Base-by-base conservation (phyloP, 345 rosid genomes). In the Leavenworthia alabamica region DNA sequence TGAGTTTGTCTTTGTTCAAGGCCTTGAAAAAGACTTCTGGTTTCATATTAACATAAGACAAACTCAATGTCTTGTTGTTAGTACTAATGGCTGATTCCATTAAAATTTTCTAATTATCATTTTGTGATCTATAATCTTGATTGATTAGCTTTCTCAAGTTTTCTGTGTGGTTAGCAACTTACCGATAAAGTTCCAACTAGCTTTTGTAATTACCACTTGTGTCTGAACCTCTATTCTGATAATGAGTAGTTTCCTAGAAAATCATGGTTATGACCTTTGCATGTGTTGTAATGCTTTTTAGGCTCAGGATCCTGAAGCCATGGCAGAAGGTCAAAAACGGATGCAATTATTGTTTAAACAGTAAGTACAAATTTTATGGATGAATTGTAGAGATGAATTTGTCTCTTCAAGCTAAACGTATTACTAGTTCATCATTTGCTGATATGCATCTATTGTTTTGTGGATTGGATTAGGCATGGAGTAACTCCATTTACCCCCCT, bases 401-500 rank as follows among this genome's bases (percentile, higher is more conserved):
- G 6, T 20, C 29, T 41, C 40, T 52, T 42, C 19, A 44, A n/a
- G 14, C 14, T 32, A 22, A 22, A 44, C 11, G 19, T 46, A 56
- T 51, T 29, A 35, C 22, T 29, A 27, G 46, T 7, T 56, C 16
- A 33, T 33, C 16, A 0, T 65, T 59, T 17, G 6, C 43, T 72
- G 71, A 65, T 51, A 32, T 47, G 22, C 7, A 4, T 41, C 19
- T 45, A 63, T 33, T 60, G 36, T 33, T 28, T 37, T 8, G 15
- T 68, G 61, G 51, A 50, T 49, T 31, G 37, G 33, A 75, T 61
- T 78, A 83, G 93, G 47, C 71, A 75, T 80, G 89, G 89, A 17
- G 79, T 81, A 73, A 71, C 66, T 71, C 82, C 85, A 19, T 72
- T 86, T 57, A 78, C 89, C 42, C 81, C 82, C 23, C 58, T 86